Percentiles rank a stretch among this genome's conserved stretches.
Evolutionary conservation across 768 basidiomycete genomes (phyloP).

Genomic region (Podaxis sp.): DNA sequence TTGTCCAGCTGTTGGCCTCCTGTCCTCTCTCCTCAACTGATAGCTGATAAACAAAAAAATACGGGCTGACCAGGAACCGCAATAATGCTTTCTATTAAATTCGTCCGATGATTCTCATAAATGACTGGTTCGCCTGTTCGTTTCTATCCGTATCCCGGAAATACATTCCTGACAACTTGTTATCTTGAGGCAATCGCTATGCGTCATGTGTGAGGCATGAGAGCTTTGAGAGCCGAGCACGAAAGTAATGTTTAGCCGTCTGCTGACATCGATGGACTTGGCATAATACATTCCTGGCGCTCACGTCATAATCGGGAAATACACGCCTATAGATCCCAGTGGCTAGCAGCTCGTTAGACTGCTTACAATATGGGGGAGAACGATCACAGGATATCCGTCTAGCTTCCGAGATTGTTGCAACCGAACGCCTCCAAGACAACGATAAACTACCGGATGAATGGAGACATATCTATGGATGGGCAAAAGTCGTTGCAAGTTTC

Average conservation of each 20-base stretch:
- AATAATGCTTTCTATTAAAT: background rate
- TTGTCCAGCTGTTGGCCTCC: constrained; percentile 8
- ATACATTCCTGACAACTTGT: constrained; percentile 7
- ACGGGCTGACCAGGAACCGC: background rate
- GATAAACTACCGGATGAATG: background rate
- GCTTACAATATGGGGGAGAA: background rate
- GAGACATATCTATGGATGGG: background rate
- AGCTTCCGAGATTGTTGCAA: background rate
- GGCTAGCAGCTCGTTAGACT: background rate
- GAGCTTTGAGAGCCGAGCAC: background rate
- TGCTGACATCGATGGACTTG: background rate
- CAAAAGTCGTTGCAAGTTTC: background rate
- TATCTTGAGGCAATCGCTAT: background rate
- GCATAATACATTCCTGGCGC: background rate
- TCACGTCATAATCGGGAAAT: background rate
- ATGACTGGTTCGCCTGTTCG: constrained; percentile 1
- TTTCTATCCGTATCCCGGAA: constrained; percentile 7
- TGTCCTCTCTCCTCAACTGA: background rate
- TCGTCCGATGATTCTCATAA: background rate
- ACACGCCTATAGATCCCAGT: background rate
- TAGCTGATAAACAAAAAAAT: background rate
- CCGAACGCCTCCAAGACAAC: background rate
- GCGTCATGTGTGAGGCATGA: background rate
- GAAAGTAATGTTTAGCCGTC: background rate
- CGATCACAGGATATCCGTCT: background rate